Percentiles rank a stretch among this genome's conserved stretches.
phyloP scores from a whole-genome alignment of 441 rosid genomes.

The Adansonia grandidieri region DNA sequence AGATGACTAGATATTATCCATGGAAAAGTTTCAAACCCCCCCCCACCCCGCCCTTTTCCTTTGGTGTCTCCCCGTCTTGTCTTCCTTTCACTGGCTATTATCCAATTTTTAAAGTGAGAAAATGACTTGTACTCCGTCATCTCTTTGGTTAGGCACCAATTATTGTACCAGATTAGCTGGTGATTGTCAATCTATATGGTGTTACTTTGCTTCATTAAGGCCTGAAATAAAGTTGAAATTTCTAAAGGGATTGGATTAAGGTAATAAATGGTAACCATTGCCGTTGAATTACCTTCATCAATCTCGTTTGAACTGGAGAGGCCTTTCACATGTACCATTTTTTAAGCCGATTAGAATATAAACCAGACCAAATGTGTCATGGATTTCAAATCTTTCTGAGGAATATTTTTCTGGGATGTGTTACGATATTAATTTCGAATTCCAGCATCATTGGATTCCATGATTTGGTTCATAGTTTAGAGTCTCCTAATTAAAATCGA shows the following conservation, averaged over 20 bases:
- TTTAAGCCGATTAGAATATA: background rate
- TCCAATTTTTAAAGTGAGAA: slow-evolving; percentile 21
- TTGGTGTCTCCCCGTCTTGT: background rate
- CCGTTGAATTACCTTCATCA: background rate
- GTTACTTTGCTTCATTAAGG: background rate
- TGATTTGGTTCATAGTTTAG: background rate
- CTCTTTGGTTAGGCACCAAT: slow-evolving; percentile 20
- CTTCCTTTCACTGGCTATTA: background rate
- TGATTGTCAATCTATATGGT: background rate
- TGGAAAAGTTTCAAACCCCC: background rate
- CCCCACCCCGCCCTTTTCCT: too few species aligned
- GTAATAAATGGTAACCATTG: background rate
- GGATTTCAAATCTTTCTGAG: background rate
- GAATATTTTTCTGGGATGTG: background rate
- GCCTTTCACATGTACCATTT: background rate
- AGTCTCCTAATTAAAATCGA: background rate
- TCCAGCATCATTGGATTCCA: background rate
- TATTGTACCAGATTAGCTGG: slow-evolving; percentile 4
- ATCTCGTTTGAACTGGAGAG: background rate
- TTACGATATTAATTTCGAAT: background rate
- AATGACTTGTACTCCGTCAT: slow-evolving; percentile 12
- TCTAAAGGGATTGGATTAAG: background rate
- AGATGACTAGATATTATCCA: slow-evolving; percentile 21
- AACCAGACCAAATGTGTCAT: background rate
- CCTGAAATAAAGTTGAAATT: background rate